Conservation (phyloP, 495 filamentous ascomycete species). For the Penicillium bialowiezense region DNA sequence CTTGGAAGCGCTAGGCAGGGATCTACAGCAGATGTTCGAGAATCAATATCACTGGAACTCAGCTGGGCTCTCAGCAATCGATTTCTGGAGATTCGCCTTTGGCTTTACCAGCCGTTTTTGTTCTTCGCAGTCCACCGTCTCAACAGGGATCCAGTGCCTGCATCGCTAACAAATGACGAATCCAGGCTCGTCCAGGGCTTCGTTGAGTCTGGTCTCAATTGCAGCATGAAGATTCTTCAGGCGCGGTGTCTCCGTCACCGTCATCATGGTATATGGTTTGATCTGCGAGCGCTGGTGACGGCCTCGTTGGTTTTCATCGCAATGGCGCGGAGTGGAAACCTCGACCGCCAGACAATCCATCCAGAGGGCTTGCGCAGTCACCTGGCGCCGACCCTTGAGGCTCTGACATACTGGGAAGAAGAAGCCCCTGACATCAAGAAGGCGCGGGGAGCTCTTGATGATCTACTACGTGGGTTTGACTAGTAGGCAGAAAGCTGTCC, state of each 20-base stretch:
- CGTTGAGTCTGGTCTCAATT: slow-evolving; percentile 5
- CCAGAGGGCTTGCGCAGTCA: neutral
- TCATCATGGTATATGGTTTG: slow-evolving; percentile 12
- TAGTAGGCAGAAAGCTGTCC: too few relatives aligned
- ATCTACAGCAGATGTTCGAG: neutral
- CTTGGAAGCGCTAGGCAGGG: neutral
- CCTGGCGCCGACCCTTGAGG: slow-evolving; percentile 2
- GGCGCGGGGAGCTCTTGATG: neutral
- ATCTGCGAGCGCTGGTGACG: slow-evolving; percentile 8
- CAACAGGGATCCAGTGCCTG: neutral
- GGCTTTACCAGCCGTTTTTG: slow-evolving; percentile 11
- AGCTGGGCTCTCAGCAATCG: slow-evolving; percentile 11
- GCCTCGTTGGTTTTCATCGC: slow-evolving; percentile 7
- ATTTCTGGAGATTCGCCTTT: slow-evolving; percentile 5
- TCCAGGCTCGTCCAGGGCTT: neutral
- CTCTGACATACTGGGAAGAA: slow-evolving; percentile 6
- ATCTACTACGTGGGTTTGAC: neutral
- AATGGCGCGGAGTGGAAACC: slow-evolving; percentile 3
- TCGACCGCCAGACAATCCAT: neutral
- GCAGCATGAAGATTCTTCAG: slow-evolving; percentile 6
- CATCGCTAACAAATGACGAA: neutral
- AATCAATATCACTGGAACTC: slow-evolving; percentile 3
- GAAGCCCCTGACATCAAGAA: slow-evolving; percentile 12
- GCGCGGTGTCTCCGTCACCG: slow-evolving; percentile 10
- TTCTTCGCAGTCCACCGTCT: slow-evolving; percentile 1